Evolutionary conservation across 768 basidiomycete species (phyloP).

Genomic region (Sarcodon sp.): DNA sequence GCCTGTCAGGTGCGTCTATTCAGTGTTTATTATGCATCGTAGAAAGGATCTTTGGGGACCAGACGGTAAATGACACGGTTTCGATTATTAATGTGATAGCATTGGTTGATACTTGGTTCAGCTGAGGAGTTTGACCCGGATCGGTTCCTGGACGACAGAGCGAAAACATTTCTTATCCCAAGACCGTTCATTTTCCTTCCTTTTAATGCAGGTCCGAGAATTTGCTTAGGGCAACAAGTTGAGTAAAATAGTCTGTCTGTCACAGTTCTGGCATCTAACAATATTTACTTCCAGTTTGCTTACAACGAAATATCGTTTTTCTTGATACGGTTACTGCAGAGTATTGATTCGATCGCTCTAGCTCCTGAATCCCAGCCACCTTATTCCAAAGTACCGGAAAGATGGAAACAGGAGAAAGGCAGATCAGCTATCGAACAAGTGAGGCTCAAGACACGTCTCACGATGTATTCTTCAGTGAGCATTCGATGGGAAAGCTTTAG

Average conservation of each 20-base stretch:
- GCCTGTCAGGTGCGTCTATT: constrained; percentile 21
- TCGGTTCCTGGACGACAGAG: constrained; percentile 49
- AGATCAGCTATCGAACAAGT: background rate
- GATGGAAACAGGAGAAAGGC: constrained; percentile 2
- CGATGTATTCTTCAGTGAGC: constrained; percentile 17
- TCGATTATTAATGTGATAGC: background rate
- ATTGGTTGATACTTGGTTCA: constrained; percentile 9
- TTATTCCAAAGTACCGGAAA: constrained; percentile 8
- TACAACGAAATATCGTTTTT: constrained; percentile 44
- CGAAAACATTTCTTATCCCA: constrained; percentile 23
- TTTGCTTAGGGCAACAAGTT: constrained; percentile 32
- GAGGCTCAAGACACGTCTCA: constrained; percentile 14
- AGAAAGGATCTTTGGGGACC: constrained; percentile 55
- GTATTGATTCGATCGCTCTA: constrained; percentile 28
- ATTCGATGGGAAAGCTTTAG: background rate
- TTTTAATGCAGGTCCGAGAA: constrained; percentile 48
- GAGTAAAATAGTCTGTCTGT: too few relatives aligned
- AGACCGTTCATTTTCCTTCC: constrained; percentile 27
- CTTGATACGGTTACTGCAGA: constrained; percentile 37
- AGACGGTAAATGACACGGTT: constrained; percentile 30
- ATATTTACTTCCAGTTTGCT: constrained; percentile 27
- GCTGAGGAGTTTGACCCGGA: constrained; percentile 53
- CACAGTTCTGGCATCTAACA: too few relatives aligned
- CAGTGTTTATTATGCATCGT: constrained; percentile 45
- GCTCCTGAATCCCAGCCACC: constrained; percentile 21